Conservation (phyloP, 352 stramenopile species). For the Phytophthora crassamura region DNA sequence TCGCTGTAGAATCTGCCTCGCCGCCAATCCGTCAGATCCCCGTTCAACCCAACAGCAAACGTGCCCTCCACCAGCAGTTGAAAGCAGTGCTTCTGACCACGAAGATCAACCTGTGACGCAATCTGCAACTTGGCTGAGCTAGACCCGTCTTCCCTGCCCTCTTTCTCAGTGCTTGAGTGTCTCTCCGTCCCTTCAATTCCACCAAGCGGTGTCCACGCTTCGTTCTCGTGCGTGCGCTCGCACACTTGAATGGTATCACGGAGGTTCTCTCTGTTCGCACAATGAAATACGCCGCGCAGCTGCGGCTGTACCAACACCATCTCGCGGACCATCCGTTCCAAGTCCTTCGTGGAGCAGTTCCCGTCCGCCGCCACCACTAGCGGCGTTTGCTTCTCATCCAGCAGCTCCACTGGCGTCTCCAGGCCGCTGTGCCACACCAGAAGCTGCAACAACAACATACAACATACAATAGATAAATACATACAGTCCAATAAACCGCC, state of each 20-base stretch:
- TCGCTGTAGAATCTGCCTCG: slow-evolving; percentile 61
- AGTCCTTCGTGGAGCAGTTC: slow-evolving; percentile 6
- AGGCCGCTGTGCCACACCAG: slow-evolving; percentile 36
- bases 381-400: slow-evolving; percentile 34
- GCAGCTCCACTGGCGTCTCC: slow-evolving; percentile 23
- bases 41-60: slow-evolving; percentile 16
- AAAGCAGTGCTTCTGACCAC: slow-evolving; percentile 42
- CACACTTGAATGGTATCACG: slow-evolving; percentile 51
- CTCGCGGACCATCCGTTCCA: slow-evolving; percentile 17
- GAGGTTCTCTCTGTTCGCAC: slow-evolving; percentile 36
- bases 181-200: neutral
- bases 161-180: too few species aligned
- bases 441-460: slow-evolving; percentile 45
- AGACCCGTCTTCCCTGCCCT: neutral
- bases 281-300: slow-evolving; percentile 44
- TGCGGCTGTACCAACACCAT: slow-evolving; percentile 44
- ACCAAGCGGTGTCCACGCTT: slow-evolving; percentile 49
- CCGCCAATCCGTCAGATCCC: slow-evolving; percentile 46
- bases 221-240: slow-evolving; percentile 38
- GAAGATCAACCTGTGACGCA: slow-evolving; percentile 34
- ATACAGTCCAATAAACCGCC: neutral
- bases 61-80: slow-evolving; percentile 62
- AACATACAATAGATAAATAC: neutral
- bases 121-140: slow-evolving; percentile 48
- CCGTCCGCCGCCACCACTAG: slow-evolving; percentile 43